Conservation (phyloP, 2,329 filamentous ascomycete genomes). For the Penicillium hesseltinei region DNA sequence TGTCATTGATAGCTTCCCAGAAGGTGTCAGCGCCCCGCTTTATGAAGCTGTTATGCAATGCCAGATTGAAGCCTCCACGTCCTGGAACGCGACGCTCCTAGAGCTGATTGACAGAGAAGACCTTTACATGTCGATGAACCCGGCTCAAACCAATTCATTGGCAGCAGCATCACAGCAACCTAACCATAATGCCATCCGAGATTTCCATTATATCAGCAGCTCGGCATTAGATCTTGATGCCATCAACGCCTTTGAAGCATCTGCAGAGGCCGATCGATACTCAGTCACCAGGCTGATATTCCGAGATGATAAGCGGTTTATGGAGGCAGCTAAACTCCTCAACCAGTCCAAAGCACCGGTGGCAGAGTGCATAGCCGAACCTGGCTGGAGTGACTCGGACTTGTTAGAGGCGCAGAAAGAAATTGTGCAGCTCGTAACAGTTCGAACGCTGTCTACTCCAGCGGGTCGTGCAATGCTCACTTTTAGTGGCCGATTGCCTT, state of each 20-base stretch:
- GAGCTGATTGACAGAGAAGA: slow-evolving; percentile 79
- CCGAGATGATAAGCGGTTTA: slow-evolving; percentile 82
- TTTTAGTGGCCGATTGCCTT: slow-evolving; percentile 80
- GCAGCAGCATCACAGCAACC: slow-evolving; percentile 40
- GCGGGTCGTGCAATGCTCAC: slow-evolving; percentile 83
- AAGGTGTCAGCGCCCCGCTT: slow-evolving; percentile 75
- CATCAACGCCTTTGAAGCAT: slow-evolving; percentile 66
- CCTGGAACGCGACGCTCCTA: slow-evolving; percentile 70
- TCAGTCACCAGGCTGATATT: slow-evolving; percentile 83
- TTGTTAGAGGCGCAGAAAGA: slow-evolving; percentile 91
- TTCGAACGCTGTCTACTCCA: slow-evolving; percentile 83
- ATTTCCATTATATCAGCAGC: slow-evolving; percentile 72
- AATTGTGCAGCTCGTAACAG: slow-evolving; percentile 79
- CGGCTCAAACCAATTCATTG: slow-evolving; percentile 41
- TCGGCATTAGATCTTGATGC: slow-evolving; percentile 49
- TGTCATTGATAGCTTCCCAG: slow-evolving; percentile 78
- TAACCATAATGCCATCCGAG: slow-evolving; percentile 66
- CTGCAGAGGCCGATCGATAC: slow-evolving; percentile 79
- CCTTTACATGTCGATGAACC: slow-evolving; percentile 64
- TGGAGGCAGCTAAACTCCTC: slow-evolving; percentile 81
- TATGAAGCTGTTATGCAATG: slow-evolving; percentile 82
- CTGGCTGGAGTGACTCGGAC: slow-evolving; percentile 79
- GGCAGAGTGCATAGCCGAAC: slow-evolving; percentile 71
- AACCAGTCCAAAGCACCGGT: slow-evolving; percentile 78
- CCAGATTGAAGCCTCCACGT: slow-evolving; percentile 74